These are phyloP conservation scores for Mycena leptocephala DNA, from an alignment of 768 basidiomycete species.

Conservation along the genomic window DNA sequence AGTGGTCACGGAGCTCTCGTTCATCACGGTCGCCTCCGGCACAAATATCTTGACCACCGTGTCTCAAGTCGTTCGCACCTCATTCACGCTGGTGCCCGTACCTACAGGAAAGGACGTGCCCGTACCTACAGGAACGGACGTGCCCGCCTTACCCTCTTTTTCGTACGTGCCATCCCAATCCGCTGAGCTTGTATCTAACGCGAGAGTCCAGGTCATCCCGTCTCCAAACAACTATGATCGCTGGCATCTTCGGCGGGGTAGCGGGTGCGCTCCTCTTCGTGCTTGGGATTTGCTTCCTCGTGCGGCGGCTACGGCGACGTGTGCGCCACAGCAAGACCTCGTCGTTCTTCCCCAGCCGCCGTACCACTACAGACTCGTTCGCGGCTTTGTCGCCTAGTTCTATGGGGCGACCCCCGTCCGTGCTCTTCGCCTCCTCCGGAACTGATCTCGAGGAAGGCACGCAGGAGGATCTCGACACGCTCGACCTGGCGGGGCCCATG, in stretches of 20 bases:
- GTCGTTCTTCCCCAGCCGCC: neutral
- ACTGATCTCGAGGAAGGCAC: neutral
- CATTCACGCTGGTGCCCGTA: neutral
- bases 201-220: neutral
- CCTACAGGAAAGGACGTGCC: neutral
- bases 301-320: neutral
- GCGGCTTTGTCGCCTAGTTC: too few relatives aligned
- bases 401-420: neutral
- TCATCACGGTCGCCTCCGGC: neutral
- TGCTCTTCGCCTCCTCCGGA: neutral
- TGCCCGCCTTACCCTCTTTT: neutral
- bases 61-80: neutral
- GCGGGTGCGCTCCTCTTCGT: neutral
- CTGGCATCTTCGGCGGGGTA: neutral
- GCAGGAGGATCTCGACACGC: neutral
- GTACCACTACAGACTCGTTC: neutral
- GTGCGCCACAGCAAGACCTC: neutral
- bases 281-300: neutral
- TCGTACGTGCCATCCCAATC: neutral
- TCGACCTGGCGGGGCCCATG: conserved; percentile 1
- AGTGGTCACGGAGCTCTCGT: neutral
- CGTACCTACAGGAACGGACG: neutral
- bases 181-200: neutral
- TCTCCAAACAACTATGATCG: neutral
- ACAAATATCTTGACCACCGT: neutral